Percentiles rank a stretch among this genome's conserved stretches.
Conservation (phyloP, 169 alveolate genomes). For the Plasmodium yoelii region DNA sequence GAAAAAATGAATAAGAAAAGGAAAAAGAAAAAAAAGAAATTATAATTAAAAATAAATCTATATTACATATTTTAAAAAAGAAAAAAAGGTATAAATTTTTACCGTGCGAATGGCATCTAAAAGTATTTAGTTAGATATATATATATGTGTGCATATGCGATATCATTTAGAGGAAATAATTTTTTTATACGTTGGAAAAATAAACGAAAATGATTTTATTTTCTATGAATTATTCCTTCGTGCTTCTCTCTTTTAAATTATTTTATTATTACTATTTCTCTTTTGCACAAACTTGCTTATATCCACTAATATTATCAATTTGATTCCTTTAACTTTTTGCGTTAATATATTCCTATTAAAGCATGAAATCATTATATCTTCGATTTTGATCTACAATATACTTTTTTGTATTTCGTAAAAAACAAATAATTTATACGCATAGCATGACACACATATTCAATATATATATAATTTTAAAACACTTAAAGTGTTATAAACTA, state of each 20-base stretch:
- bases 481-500: no score
- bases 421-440: no score
- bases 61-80: constrained; percentile 41
- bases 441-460: no score
- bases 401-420: no score
- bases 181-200: constrained; percentile 4
- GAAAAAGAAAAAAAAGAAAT: constrained; percentile 6
- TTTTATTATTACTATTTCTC: not conserved
- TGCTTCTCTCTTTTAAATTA: not conserved
- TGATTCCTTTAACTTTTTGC: not conserved
- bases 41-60: constrained; percentile 43
- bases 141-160: constrained; percentile 1
- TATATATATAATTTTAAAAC: no score
- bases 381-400: no score
- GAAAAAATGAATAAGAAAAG: constrained; percentile 5
- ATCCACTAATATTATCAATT: not conserved
- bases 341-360: not conserved
- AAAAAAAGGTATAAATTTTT: constrained; percentile 2
- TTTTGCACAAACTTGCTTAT: not conserved
- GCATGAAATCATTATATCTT: no score
- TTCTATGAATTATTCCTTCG: not conserved
- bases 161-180: not conserved
- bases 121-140: not conserved
- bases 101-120: constrained; percentile 2
- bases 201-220: not conserved